These are phyloP conservation scores for Cercospora nicotianae DNA, from an alignment of 2,329 filamentous ascomycete species.

Conservation along the genomic window DNA sequence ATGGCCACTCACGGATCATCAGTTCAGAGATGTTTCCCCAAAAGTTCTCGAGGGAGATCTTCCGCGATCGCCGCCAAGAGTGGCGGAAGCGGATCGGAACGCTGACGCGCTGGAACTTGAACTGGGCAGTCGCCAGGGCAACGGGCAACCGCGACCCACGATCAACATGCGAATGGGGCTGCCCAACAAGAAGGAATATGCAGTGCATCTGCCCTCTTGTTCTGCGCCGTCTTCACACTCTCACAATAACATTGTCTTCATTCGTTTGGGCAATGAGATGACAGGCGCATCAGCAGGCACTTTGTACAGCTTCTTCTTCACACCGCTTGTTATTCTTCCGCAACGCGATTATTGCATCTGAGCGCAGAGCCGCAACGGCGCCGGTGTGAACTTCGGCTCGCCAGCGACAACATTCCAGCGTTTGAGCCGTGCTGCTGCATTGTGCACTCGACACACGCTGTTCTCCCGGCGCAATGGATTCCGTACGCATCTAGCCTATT, in stretches of 20 bases:
- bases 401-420: constrained; percentile 22
- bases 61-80: constrained; percentile 7
- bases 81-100: not conserved
- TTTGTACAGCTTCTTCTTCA: constrained; percentile 13
- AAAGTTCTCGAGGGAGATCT: not conserved
- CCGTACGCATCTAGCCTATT: constrained; percentile 22
- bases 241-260: constrained; percentile 6
- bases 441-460: constrained; percentile 13
- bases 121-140: constrained; percentile 2
- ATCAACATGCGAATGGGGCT: not conserved
- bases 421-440: constrained; percentile 12
- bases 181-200: constrained; percentile 8
- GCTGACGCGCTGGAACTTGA: not conserved
- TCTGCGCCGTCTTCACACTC: constrained; percentile 6
- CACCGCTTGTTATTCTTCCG: constrained; percentile 1
- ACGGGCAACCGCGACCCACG: constrained; percentile 4
- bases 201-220: constrained; percentile 10
- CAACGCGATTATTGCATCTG: not conserved
- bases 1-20: not conserved
- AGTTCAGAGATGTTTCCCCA: not conserved
- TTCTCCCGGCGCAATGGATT: constrained; percentile 23
- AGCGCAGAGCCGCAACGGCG: constrained; percentile 11
- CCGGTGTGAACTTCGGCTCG: constrained; percentile 11
- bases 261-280: constrained; percentile 13
- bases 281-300: constrained; percentile 13